phyloP scores from a whole-genome alignment of 495 filamentous ascomycete genomes.

The Penicillium subrubescens region DNA sequence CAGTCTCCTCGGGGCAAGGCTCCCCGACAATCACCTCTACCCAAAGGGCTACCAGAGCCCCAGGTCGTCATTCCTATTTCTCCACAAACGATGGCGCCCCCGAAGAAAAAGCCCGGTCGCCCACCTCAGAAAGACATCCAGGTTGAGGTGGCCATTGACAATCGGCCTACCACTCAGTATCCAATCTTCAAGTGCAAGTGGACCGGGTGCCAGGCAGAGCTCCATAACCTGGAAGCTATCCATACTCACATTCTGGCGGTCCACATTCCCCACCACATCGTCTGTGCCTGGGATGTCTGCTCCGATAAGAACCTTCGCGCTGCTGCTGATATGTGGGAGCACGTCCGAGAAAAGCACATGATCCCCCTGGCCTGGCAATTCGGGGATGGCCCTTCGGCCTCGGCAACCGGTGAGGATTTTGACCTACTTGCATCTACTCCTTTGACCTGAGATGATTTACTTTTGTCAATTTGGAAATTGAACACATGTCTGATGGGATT shows the following conservation, averaged over 20 bases:
- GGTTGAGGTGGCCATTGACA: conserved; percentile 14
- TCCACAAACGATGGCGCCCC: conserved; percentile 13
- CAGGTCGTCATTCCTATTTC: conserved; percentile 21
- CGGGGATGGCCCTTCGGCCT: conserved; percentile 64
- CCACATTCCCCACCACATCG: conserved; percentile 41
- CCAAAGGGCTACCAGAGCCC: conserved; percentile 2
- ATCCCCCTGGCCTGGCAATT: conserved; percentile 59
- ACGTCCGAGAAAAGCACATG: conserved; percentile 65
- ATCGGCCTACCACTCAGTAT: conserved; percentile 26
- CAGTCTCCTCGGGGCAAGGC: background rate
- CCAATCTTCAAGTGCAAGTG: conserved; percentile 63
- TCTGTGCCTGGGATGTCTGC: conserved; percentile 42
- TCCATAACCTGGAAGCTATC: conserved; percentile 74
- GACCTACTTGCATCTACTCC: conserved; percentile 21
- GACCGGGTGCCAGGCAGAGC: conserved; percentile 64
- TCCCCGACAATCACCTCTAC: background rate
- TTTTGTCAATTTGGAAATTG: background rate
- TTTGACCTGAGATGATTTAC: background rate
- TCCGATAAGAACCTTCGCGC: conserved; percentile 18
- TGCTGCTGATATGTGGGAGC: conserved; percentile 54
- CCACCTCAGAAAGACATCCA: conserved; percentile 19
- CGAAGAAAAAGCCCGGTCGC: conserved; percentile 13
- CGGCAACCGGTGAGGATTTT: conserved; percentile 49
- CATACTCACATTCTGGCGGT: conserved; percentile 65
- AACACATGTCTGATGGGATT: conserved; percentile 17